Conservation (phyloP, 2,329 filamentous ascomycete species). For the Endothia cerciana region DNA sequence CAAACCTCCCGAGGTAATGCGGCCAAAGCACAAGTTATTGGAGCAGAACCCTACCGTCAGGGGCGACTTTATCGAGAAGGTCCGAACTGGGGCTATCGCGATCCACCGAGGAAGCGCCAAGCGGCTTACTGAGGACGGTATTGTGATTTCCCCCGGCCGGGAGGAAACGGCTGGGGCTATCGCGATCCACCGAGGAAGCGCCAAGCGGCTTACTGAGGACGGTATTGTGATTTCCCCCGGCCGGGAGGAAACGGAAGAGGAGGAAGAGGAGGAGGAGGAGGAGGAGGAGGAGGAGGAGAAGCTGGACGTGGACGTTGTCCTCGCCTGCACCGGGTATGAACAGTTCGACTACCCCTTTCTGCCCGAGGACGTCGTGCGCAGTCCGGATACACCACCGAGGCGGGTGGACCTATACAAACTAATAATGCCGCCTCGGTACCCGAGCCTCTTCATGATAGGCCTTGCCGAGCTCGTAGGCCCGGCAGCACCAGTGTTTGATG, state of each 20-base stretch:
- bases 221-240: slow-evolving; percentile 35
- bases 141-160: slow-evolving; percentile 34
- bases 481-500: slow-evolving; percentile 38
- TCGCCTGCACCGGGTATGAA: slow-evolving; percentile 41
- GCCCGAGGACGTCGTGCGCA: slow-evolving; percentile 33
- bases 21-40: slow-evolving; percentile 40
- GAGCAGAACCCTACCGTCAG: slow-evolving; percentile 41
- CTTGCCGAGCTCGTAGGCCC: slow-evolving; percentile 40
- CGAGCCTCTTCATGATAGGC: slow-evolving; percentile 41
- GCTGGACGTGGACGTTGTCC: slow-evolving; percentile 40
- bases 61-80: slow-evolving; percentile 40
- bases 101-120: slow-evolving; percentile 40
- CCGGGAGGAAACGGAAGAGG: no score
- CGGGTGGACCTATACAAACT: slow-evolving; percentile 40
- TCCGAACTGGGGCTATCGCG: slow-evolving; percentile 38
- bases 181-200: slow-evolving; percentile 38
- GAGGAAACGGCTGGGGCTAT: slow-evolving; percentile 39
- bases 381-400: slow-evolving; percentile 31
- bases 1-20: slow-evolving; percentile 37
- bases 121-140: slow-evolving; percentile 35
- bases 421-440: slow-evolving; percentile 37
- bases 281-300: slow-evolving; percentile 32
- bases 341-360: slow-evolving; percentile 36
- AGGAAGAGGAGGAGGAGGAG: slow-evolving; percentile 25
- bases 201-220: slow-evolving; percentile 37